A percentile compares a stretch with the other conserved stretches of the same genome.
These are phyloP conservation scores for Linanthus parryae DNA, from an alignment of 148 eudicot genomes.

Conservation along the genomic window DNA sequence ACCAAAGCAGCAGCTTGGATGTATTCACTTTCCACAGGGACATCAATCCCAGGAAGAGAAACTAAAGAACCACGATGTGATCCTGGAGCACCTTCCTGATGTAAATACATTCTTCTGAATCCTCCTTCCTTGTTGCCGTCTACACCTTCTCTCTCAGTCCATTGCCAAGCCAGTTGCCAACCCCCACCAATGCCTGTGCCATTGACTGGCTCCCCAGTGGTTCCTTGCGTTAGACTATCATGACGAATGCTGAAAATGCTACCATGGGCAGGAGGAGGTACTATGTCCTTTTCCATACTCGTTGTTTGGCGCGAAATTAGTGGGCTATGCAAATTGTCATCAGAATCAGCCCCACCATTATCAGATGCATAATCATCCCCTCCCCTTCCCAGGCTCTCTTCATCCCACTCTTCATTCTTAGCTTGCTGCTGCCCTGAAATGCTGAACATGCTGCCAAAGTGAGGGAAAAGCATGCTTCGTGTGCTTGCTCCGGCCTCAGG, in stretches of 20 bases:
- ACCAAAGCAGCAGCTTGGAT: slow-evolving; percentile 47
- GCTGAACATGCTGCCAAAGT: slow-evolving; percentile 38
- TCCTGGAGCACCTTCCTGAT: slow-evolving; percentile 25
- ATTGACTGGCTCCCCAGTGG: slow-evolving; percentile 20
- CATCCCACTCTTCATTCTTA: slow-evolving; percentile 29
- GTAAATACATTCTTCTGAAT: slow-evolving; percentile 37
- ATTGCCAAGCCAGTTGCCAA: slow-evolving; percentile 45
- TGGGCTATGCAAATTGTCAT: slow-evolving; percentile 26
- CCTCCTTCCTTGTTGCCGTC: slow-evolving; percentile 33
- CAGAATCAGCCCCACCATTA: slow-evolving; percentile 18
- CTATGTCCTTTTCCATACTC: slow-evolving; percentile 25
- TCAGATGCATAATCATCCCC: slow-evolving; percentile 2
- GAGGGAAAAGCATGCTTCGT: slow-evolving; percentile 35
- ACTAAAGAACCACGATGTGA: slow-evolving; percentile 30
- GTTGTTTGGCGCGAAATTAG: slow-evolving; percentile 32
- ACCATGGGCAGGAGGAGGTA: slow-evolving; percentile 18
- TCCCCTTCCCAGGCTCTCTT: slow-evolving; percentile 15
- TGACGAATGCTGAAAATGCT: slow-evolving; percentile 15
- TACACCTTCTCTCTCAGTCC: slow-evolving; percentile 30
- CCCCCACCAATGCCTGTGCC: slow-evolving; percentile 45
- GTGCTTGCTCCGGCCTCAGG: slow-evolving; percentile 28
- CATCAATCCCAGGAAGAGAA: slow-evolving; percentile 30
- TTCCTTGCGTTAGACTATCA: slow-evolving; percentile 14
- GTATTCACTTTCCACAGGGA: slow-evolving; percentile 21
- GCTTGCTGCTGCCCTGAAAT: slow-evolving; percentile 13